phyloP scores from a whole-genome alignment of 1,139 yeast species.

The Maudiozyma humilis region DNA sequence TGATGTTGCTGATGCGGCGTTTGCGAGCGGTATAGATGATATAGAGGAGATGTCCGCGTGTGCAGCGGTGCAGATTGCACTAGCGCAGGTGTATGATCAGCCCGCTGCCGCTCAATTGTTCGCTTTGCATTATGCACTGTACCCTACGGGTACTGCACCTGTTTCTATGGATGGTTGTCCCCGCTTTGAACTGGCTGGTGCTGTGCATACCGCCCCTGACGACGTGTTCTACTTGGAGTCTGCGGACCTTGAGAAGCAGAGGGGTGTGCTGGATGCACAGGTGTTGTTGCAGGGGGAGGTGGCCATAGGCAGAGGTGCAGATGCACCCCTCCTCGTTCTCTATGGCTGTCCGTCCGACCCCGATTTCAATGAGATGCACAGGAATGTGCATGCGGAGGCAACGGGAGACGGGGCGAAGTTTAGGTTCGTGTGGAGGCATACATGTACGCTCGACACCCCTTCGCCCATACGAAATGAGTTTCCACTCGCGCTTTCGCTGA shows the following conservation, averaged over 20 bases:
- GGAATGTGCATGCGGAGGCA: conserved; percentile 53
- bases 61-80: not conserved
- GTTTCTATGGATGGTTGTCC: conserved; percentile 8
- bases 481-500: conserved; percentile 15
- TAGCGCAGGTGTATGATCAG: conserved; percentile 5
- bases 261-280: conserved; percentile 13
- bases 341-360: conserved; percentile 38
- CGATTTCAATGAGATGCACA: conserved; percentile 49
- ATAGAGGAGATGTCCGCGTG: conserved; percentile 4
- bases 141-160: conserved; percentile 19
- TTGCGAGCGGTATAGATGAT: not conserved
- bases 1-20: conserved; percentile 7
- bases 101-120: conserved; percentile 12
- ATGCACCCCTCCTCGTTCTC: conserved; percentile 10
- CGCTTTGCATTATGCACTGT: conserved; percentile 11
- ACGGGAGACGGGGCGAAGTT: conserved; percentile 45
- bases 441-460: conserved; percentile 32
- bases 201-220: conserved; percentile 21
- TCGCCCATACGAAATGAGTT: conserved; percentile 7
- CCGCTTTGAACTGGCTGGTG: conserved; percentile 23
- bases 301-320: conserved; percentile 17
- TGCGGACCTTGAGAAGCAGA: conserved; percentile 22
- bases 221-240: conserved; percentile 29
- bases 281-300: conserved; percentile 14
- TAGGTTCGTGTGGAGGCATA: conserved; percentile 68